Evolutionary conservation across 2,329 filamentous ascomycete genomes (phyloP).

Genomic region (Ophiostoma sp.): DNA sequence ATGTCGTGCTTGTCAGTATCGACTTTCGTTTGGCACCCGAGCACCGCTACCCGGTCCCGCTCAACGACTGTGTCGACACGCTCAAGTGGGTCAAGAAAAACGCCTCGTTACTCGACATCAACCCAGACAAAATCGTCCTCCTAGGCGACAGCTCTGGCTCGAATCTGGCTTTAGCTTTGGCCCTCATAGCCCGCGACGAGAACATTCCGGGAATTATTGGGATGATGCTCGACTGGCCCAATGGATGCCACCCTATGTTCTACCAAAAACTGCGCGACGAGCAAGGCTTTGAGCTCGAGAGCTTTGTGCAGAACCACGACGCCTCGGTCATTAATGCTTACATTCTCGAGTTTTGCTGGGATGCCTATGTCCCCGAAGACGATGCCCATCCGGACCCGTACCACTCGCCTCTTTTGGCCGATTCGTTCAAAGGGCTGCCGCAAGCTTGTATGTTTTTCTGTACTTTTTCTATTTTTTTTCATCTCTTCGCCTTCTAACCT

Average conservation of each 20-base stretch:
- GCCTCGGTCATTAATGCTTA: conserved; percentile 36
- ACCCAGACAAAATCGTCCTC: conserved; percentile 44
- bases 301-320: conserved; percentile 39
- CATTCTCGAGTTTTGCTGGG: conserved; percentile 40
- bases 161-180: conserved; percentile 38
- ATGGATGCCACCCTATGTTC: conserved; percentile 42
- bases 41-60: conserved; percentile 49
- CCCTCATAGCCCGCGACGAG: conserved; percentile 38
- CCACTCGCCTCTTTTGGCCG: conserved; percentile 40
- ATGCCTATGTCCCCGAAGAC: conserved; percentile 38
- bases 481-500: conserved; percentile 3
- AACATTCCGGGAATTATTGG: conserved; percentile 38
- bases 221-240: conserved; percentile 41
- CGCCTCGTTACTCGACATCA: conserved; percentile 40
- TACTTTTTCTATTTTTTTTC: background rate
- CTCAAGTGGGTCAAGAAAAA: conserved; percentile 48
- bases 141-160: conserved; percentile 53
- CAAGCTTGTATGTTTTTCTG: conserved; percentile 36
- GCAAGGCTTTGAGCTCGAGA: conserved; percentile 40
- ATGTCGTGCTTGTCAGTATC: conserved; percentile 42
- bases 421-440: conserved; percentile 36
- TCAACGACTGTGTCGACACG: conserved; percentile 54
- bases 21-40: conserved; percentile 49
- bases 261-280: conserved; percentile 31
- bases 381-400: conserved; percentile 34